These are phyloP conservation scores for Pyrus betulifolia DNA, from an alignment of 306 rosid genomes.

Conservation along the genomic window DNA sequence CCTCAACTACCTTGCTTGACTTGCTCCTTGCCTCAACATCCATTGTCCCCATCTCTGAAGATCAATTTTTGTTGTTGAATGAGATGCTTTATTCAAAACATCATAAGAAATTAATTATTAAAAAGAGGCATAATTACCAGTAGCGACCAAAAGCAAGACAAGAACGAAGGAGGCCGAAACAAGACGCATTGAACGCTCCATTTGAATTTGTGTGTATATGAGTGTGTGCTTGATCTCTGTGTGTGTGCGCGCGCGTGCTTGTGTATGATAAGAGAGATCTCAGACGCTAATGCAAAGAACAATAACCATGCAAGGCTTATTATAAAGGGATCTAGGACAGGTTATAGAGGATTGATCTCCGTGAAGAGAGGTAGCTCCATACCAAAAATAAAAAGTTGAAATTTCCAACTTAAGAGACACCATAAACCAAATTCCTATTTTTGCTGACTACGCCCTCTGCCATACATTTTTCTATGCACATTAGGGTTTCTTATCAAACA, in stretches of 20 bases:
- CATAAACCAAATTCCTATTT: not conserved
- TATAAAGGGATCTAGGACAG: not conserved
- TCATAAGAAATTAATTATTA: not conserved
- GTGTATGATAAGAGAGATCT: not conserved
- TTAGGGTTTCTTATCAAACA: not conserved
- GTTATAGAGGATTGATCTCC: not conserved
- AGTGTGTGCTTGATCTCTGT: not conserved
- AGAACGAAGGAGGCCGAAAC: constrained; percentile 32
- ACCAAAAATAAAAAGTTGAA: not conserved
- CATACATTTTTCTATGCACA: not conserved
- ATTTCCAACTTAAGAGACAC: not conserved
- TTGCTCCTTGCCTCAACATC: constrained; percentile 31
- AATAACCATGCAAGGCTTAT: not conserved
- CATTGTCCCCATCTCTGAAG: constrained; percentile 23
- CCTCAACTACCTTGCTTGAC: too few species aligned
- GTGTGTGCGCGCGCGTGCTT: not conserved
- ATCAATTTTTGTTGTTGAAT: too few species aligned
- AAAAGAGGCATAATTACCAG: constrained; percentile 12
- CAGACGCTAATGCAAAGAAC: not conserved
- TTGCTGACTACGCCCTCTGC: not conserved
- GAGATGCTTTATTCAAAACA: too few species aligned
- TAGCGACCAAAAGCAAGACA: constrained; percentile 33
- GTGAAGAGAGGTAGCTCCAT: not conserved
- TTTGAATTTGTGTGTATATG: not conserved
- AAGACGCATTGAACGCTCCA: constrained; percentile 27